A percentile compares a stretch with the other conserved stretches of the same genome.
Evolutionary conservation across 257 asterid species (phyloP).

Genomic region (Przewalskia tangutica): DNA sequence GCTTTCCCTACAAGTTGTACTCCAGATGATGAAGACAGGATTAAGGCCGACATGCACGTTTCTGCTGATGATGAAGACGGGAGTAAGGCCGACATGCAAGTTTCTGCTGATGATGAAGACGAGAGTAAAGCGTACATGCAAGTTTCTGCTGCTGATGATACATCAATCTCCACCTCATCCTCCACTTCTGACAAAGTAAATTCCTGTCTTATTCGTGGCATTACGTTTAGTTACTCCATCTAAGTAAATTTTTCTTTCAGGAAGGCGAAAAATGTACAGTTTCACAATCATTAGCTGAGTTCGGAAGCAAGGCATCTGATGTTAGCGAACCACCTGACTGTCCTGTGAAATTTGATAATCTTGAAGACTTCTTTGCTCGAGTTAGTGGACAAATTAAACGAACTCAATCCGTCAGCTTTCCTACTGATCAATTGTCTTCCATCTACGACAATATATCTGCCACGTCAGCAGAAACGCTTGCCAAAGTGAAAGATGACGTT

Average conservation of each 20-base stretch:
- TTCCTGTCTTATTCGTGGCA: background rate
- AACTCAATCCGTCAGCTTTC: conserved; percentile 1
- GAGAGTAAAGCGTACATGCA: background rate
- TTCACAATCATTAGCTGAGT: background rate
- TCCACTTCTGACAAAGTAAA: background rate
- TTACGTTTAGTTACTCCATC: background rate
- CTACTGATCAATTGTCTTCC: background rate
- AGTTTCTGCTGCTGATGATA: background rate
- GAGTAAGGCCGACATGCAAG: background rate
- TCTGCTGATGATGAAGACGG: background rate
- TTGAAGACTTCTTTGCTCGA: conserved; percentile 2
- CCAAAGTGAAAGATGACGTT: background rate
- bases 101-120: background rate
- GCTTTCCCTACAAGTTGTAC: background rate
- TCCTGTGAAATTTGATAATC: background rate
- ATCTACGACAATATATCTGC: background rate
- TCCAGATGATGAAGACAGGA: background rate
- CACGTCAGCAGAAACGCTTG: background rate
- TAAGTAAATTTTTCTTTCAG: background rate
- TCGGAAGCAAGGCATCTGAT: background rate
- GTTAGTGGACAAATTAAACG: background rate
- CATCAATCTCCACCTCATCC: background rate
- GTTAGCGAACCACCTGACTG: background rate
- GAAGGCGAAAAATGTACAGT: background rate
- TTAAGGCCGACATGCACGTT: too few species aligned